Evolutionary conservation across 2,329 filamentous ascomycete genomes (phyloP).

Genomic region (Colletotrichum godetiae): DNA sequence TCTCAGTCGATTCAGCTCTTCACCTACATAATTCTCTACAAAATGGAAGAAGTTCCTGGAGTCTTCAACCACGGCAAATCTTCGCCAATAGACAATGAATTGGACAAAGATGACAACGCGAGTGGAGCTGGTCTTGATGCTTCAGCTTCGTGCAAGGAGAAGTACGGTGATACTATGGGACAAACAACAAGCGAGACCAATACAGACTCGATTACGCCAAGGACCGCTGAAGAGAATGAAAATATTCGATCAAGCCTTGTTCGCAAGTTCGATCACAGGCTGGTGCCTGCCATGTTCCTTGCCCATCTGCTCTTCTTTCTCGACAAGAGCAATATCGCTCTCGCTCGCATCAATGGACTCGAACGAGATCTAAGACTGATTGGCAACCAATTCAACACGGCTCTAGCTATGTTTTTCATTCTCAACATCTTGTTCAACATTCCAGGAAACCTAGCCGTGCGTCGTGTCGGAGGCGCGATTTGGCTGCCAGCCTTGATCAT

Average conservation of each 20-base stretch:
- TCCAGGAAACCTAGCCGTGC: slow-evolving; percentile 39
- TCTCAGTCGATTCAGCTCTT: neutral
- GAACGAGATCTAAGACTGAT: slow-evolving; percentile 26
- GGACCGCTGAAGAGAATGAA: neutral
- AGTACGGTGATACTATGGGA: neutral
- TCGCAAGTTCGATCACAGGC: slow-evolving; percentile 31
- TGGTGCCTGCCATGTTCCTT: slow-evolving; percentile 32
- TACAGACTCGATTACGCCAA: neutral
- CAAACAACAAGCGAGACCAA: neutral
- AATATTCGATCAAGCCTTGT: slow-evolving; percentile 3
- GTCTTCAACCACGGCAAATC: neutral
- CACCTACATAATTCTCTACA: neutral
- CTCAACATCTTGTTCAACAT: slow-evolving; percentile 41
- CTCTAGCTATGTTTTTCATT: slow-evolving; percentile 39
- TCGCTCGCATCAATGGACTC: slow-evolving; percentile 37
- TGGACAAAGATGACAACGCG: neutral
- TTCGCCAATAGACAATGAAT: neutral
- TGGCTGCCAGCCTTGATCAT: slow-evolving; percentile 37
- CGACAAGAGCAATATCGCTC: slow-evolving; percentile 35
- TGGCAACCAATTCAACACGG: slow-evolving; percentile 36
- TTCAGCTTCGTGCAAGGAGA: neutral
- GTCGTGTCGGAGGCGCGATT: slow-evolving; percentile 37
- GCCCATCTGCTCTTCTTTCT: slow-evolving; percentile 35
- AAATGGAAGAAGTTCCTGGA: neutral
- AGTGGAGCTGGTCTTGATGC: neutral